Conservation (phyloP, 371 early-diverging fungal genomes). For the Apophysomyces trapeziformis region DNA sequence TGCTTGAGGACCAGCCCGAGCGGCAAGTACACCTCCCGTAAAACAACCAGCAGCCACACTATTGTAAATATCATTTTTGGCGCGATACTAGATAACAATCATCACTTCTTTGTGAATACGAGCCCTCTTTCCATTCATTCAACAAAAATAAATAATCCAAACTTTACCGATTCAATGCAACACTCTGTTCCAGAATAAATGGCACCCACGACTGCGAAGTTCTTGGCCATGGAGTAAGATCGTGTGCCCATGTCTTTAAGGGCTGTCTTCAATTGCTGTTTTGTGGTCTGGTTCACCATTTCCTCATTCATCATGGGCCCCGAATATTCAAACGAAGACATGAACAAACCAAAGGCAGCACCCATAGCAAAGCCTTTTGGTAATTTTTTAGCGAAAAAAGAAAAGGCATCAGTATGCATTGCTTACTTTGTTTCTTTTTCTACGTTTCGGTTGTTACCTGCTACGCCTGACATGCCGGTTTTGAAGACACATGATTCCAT, state of each 20-base stretch:
- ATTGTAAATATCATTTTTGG: conserved; percentile 93
- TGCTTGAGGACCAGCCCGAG: conserved; percentile 80
- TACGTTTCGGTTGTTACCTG: conserved; percentile 49
- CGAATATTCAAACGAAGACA: conserved; percentile 86
- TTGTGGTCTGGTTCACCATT: conserved; percentile 69
- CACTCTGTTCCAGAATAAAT: conserved; percentile 94
- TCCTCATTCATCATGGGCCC: conserved; percentile 60
- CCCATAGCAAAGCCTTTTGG: conserved; percentile 86
- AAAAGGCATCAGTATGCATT: not conserved
- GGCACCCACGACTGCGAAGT: conserved; percentile 92
- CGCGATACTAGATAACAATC: conserved; percentile 73
- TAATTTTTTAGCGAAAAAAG: not conserved
- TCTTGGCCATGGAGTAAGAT: conserved; percentile 86
- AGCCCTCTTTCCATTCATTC: not conserved
- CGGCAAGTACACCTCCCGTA: conserved; percentile 90
- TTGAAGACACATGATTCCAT: conserved; percentile 83
- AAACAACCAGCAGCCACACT: conserved; percentile 90
- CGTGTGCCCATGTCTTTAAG: conserved; percentile 88
- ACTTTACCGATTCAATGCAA: conserved; percentile 85
- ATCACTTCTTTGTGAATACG: conserved; percentile 1
- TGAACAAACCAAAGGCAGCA: conserved; percentile 90
- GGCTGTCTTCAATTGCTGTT: conserved; percentile 81
- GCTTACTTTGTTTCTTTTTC: not conserved
- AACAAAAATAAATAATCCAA: not conserved
- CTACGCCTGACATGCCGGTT: conserved; percentile 72